A percentile compares a stretch with the other conserved stretches of the same genome.
These are phyloP conservation scores for Hyphodiscus sp. DNA, from an alignment of 2,329 filamentous ascomycete species.

Conservation along the genomic window DNA sequence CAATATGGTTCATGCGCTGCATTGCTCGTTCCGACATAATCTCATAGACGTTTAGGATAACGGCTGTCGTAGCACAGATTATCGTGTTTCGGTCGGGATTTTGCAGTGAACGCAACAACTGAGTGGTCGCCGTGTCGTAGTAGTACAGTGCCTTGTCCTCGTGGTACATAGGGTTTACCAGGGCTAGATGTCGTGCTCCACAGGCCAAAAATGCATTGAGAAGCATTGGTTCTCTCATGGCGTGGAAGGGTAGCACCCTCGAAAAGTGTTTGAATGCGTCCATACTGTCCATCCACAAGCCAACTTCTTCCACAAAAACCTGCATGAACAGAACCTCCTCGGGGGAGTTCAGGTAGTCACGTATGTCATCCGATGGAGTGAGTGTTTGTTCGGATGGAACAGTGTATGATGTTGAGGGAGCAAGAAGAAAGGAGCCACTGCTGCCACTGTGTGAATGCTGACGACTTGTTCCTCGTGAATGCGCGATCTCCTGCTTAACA, in stretches of 20 bases:
- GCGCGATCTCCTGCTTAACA: slow-evolving; percentile 21
- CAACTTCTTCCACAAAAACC: slow-evolving; percentile 85
- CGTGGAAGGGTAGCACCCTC: slow-evolving; percentile 73
- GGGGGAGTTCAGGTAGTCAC: slow-evolving; percentile 62
- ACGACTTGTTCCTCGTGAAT: slow-evolving; percentile 24
- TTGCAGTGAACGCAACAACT: slow-evolving; percentile 69
- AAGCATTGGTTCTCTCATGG: slow-evolving; percentile 78
- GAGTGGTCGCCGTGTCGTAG: slow-evolving; percentile 77
- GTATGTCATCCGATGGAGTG: slow-evolving; percentile 37
- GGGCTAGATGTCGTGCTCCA: slow-evolving; percentile 72
- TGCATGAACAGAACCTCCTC: slow-evolving; percentile 89
- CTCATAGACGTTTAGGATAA: slow-evolving; percentile 87
- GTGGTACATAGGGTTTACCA: slow-evolving; percentile 62
- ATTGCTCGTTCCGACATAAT: slow-evolving; percentile 78
- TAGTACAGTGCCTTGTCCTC: slow-evolving; percentile 76
- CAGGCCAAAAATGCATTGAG: slow-evolving; percentile 85
- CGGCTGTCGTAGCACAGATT: slow-evolving; percentile 79
- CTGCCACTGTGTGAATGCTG: slow-evolving; percentile 29
- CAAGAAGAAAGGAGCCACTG: slow-evolving; percentile 30
- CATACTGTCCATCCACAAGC: slow-evolving; percentile 90
- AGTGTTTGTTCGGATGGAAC: slow-evolving; percentile 23
- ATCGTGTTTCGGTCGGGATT: slow-evolving; percentile 79
- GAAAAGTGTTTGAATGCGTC: slow-evolving; percentile 84
- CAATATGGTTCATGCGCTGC: slow-evolving; percentile 83
- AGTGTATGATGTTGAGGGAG: slow-evolving; percentile 32